Base-by-base conservation (phyloP, 306 rosid species). In the Astragalus glycyphyllos region DNA sequence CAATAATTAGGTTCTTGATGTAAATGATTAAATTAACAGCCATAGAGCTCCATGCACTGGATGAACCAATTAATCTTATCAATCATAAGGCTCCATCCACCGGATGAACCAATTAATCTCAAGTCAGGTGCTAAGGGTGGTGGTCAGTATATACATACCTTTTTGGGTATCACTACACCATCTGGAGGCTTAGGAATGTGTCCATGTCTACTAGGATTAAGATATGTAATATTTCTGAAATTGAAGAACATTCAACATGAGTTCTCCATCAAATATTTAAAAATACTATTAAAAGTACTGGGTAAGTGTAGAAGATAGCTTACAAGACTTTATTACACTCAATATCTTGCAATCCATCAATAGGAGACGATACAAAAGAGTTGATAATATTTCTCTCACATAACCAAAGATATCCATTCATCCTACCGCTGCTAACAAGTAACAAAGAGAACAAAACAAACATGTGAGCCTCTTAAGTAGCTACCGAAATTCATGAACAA, bases 321-420 rank as follows among this genome's bases (percentile, higher is more conserved):
- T 87, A 94, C 98, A 87, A 66, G 60, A 86, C 97, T 87, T 73
- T 89, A 78, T 90, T 94, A 29, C 59, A 16, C 77, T 81, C 87
- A 5, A 90, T 80, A 82, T 87, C 83, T 6, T 66, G 89, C 73
- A 87, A 87, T 58, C 92, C 92, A 47, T 74, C 82, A 73, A 90
- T 42, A 50, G 98, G 96, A 50, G 98, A 94, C n/a, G 58, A 67
- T 65, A 89, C 83, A 57, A 58, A 8, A 20, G 58, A 63, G 72
- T 73, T 84, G 50, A 86, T 6, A 34, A 64, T 85, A 83, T 88
- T 94, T 75, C 95, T 90, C 77, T 94, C 96, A 31, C 76, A 69
- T 48, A 82, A 71, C 91, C 88, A 89, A 75, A 90, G 79, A 77
- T 9, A 87, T 76, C 98, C 98, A 73, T 90, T 90, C 96, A 94